Conservation (phyloP, 805 yeast genomes). For the Cyberlindnera meyerae region DNA sequence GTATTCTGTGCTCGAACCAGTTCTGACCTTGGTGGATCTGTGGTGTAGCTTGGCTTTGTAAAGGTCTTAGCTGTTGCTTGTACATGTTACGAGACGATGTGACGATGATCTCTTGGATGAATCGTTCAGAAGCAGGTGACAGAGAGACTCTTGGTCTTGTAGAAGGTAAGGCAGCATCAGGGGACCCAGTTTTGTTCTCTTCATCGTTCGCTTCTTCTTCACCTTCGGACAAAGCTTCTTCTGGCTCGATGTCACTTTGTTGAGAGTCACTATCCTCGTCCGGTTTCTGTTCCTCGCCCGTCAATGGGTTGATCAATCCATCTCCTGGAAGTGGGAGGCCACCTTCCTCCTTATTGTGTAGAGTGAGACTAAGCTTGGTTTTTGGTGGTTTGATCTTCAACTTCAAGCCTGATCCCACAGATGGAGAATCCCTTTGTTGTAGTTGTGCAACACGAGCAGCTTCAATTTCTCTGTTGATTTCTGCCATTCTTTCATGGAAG, state of each 20-base stretch:
- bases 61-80: slow-evolving; percentile 25
- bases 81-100: slow-evolving; percentile 28
- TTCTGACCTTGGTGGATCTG: slow-evolving; percentile 23
- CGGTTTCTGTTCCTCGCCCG: slow-evolving; percentile 8
- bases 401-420: slow-evolving; percentile 4
- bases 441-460: slow-evolving; percentile 9
- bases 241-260: background rate
- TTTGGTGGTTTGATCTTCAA: slow-evolving; percentile 16
- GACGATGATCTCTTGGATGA: slow-evolving; percentile 27
- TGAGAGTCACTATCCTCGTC: slow-evolving; percentile 6
- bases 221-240: slow-evolving; percentile 6
- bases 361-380: slow-evolving; percentile 11
- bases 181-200: slow-evolving; percentile 1
- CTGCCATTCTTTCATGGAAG: slow-evolving; percentile 39
- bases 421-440: slow-evolving; percentile 12
- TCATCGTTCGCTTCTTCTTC: slow-evolving; percentile 5
- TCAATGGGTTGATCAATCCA: slow-evolving; percentile 6
- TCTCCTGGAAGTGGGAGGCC: slow-evolving; percentile 9
- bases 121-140: slow-evolving; percentile 17
- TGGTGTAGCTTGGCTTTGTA: slow-evolving; percentile 6
- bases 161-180: slow-evolving; percentile 7
- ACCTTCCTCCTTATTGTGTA: slow-evolving; percentile 9
- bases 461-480: slow-evolving; percentile 18
- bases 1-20: slow-evolving; percentile 34
- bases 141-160: slow-evolving; percentile 7